Base-by-base conservation (phyloP, 768 basidiomycete species). In the Gelatoporia subvermispora region DNA sequence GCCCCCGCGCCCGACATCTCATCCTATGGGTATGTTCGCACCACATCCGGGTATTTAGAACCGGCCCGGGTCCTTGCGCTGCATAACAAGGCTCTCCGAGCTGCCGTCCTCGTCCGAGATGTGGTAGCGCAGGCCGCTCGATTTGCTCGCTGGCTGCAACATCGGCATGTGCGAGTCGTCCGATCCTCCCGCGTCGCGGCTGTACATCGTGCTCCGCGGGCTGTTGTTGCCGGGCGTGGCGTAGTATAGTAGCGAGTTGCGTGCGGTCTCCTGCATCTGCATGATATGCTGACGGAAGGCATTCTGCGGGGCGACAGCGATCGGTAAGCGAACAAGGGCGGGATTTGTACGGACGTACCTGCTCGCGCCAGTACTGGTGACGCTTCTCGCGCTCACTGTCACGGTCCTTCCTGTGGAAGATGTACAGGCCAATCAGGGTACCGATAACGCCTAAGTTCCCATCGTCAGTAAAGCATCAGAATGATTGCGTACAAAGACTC, bases 361-460 rank as follows among this genome's bases (percentile, higher is more conserved):
- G 90, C 70, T 93, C 91, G 56, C 84, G 82, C 85, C 91, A 93
- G 68, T 93, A 93, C 62, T 91, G 88, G 37, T 83, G 69, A 55
- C 91, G 84, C 66, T 85, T 91, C 68, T 88, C 84, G 40, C 88
- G 84, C 59, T 93, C 89, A 49, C 72, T 66, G 36, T 83, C 82
- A 56, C 91, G 81, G 54, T 85, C 78, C 55, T 80, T 78, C 35
- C 82, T 71, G 58, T 93, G 90, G 7, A 86, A 57, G 57, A 82
- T 72, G 68, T 79, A 92, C 31, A 94, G 71, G 3, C 76, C 74
- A 45, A 79, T 66, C 36, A 92, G 72, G 8, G 84, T 85, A 15
- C 77, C 85, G 50, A 79, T 68, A 77, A 93, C 89, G 40, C 87
- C 91, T 93, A 50, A 8, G n/a, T n/a, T 16, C 54, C 22, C 38